These are phyloP conservation scores for Pseudomonodictys pantanalensis DNA, from an alignment of 495 filamentous ascomycete species.

Conservation along the genomic window DNA sequence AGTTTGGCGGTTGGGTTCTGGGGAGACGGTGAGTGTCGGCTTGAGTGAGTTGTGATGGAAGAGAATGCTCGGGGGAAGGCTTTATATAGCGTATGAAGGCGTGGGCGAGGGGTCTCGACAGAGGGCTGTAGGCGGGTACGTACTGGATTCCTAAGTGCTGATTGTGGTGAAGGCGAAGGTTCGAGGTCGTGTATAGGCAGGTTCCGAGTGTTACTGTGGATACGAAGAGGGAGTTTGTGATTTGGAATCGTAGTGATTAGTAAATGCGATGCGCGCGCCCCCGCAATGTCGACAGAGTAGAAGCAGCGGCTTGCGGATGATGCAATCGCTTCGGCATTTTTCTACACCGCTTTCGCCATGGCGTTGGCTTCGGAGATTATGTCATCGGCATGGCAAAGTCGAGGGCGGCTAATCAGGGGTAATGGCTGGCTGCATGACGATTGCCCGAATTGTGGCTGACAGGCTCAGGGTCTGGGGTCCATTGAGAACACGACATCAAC, in stretches of 20 bases:
- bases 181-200: too few species aligned
- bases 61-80: too few species aligned
- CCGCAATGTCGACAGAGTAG: background rate
- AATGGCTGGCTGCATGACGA: background rate
- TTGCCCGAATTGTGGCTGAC: background rate
- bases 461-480: background rate
- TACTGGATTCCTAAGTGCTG: too few species aligned
- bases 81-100: too few species aligned
- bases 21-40: background rate
- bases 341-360: background rate
- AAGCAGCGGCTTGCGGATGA: background rate
- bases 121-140: too few species aligned
- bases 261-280: slow-evolving; percentile 8
- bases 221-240: too few species aligned
- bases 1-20: slow-evolving; percentile 31
- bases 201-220: too few species aligned
- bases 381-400: background rate
- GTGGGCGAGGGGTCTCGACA: background rate
- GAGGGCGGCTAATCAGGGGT: slow-evolving; percentile 1
- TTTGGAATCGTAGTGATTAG: background rate
- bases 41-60: background rate
- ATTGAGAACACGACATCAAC: background rate
- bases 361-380: slow-evolving; percentile 6
- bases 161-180: background rate
- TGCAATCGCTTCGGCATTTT: background rate